Evolutionary conservation across 2,329 filamentous ascomycete genomes (phyloP).

Genomic region (Anthostomella pinea): DNA sequence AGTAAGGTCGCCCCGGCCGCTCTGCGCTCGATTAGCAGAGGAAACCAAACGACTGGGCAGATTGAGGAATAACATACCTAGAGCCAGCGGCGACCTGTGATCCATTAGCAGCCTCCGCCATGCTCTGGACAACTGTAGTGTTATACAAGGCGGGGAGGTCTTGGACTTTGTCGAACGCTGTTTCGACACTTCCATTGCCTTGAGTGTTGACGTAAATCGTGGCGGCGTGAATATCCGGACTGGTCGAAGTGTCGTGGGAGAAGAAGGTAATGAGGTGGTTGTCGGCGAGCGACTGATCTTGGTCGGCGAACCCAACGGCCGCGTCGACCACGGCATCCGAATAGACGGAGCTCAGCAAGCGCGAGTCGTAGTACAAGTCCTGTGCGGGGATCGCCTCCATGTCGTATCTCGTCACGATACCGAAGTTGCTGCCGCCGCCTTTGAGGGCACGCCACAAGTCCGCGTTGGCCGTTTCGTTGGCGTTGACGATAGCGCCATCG

Average conservation of each 20-base stretch:
- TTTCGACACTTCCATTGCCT: slow-evolving; percentile 15
- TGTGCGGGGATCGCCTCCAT: slow-evolving; percentile 29
- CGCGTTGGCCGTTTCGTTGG: slow-evolving; percentile 33
- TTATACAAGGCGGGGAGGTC: slow-evolving; percentile 18
- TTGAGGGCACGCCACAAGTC: slow-evolving; percentile 47
- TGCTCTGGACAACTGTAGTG: slow-evolving; percentile 8
- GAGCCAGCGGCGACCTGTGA: slow-evolving; percentile 14
- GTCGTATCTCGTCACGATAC: slow-evolving; percentile 38
- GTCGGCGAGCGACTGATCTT: slow-evolving; percentile 20
- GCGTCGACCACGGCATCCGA: slow-evolving; percentile 20
- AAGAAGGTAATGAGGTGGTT: slow-evolving; percentile 22
- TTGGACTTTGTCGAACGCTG: slow-evolving; percentile 16
- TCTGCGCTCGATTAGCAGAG: slow-evolving; percentile 10
- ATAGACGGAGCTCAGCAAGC: slow-evolving; percentile 15
- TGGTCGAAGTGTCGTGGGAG: slow-evolving; percentile 9
- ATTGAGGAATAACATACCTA: slow-evolving; percentile 13
- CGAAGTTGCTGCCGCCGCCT: slow-evolving; percentile 48
- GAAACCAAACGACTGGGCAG: neutral
- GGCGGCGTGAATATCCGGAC: slow-evolving; percentile 9
- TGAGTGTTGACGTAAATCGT: slow-evolving; percentile 22
- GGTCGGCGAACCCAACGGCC: slow-evolving; percentile 19
- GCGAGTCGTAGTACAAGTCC: slow-evolving; percentile 20
- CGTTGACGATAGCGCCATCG: slow-evolving; percentile 40
- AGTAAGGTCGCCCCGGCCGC: slow-evolving; percentile 18
- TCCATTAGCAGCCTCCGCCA: slow-evolving; percentile 19